Percentiles rank a stretch among this genome's conserved stretches.
These are phyloP conservation scores for Solanum rostratum DNA, from an alignment of 257 asterid genomes.

Conservation along the genomic window DNA sequence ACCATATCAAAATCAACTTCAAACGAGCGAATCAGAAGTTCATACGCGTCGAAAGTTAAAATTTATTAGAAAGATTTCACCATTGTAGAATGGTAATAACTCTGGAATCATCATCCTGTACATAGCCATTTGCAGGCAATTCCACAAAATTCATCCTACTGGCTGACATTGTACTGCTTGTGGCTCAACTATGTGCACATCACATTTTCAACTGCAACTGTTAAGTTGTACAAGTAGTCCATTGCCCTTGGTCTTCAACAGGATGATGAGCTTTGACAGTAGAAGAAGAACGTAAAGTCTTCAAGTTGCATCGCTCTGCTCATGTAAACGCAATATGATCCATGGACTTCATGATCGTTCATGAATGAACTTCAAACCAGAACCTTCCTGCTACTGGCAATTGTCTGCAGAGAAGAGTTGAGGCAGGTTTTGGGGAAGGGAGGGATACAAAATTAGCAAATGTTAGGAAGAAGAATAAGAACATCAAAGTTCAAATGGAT, in stretches of 20 bases:
- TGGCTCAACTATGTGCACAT: no score
- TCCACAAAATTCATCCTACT: no score
- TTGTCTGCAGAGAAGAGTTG: not conserved
- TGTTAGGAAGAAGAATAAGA: not conserved
- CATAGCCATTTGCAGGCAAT: not conserved
- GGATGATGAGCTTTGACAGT: not conserved
- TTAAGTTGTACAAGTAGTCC: not conserved
- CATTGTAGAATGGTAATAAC: no score
- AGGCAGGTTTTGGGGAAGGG: not conserved
- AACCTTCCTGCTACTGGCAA: not conserved
- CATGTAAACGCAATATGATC: not conserved
- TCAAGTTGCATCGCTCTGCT: not conserved
- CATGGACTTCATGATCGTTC: not conserved
- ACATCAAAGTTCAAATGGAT: not conserved
- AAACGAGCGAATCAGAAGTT: no score
- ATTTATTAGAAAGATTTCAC: no score
- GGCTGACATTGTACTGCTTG: no score
- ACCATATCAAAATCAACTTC: no score
- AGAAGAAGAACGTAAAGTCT: not conserved
- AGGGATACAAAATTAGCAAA: not conserved
- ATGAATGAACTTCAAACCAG: not conserved
- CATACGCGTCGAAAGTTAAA: no score
- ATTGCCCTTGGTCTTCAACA: not conserved
- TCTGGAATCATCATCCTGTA: not conserved
- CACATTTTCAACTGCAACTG: no score